Conservation (phyloP, 768 basidiomycete genomes). For the Lactarius hatsudake region DNA sequence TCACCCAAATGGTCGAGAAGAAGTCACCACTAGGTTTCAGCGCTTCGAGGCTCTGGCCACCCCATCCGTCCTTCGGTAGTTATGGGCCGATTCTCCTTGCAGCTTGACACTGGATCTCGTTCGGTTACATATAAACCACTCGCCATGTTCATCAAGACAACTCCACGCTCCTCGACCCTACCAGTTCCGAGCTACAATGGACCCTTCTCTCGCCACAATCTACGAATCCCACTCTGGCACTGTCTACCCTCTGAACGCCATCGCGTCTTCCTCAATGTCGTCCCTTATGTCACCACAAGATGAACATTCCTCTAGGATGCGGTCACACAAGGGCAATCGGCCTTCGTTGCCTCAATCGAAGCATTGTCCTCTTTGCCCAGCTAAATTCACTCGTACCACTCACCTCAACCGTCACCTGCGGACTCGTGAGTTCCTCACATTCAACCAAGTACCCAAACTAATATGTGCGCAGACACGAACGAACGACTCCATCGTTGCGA, state of each 20-base stretch:
- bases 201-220: slow-evolving; percentile 14
- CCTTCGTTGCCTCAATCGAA: slow-evolving; percentile 64
- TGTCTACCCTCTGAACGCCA: slow-evolving; percentile 17
- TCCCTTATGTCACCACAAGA: slow-evolving; percentile 19
- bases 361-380: slow-evolving; percentile 58
- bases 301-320: slow-evolving; percentile 43
- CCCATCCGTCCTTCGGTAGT: slow-evolving; percentile 14
- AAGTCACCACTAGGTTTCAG: slow-evolving; percentile 11
- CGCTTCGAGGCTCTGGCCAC: slow-evolving; percentile 4
- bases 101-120: neutral
- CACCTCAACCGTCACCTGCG: slow-evolving; percentile 65
- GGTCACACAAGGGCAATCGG: slow-evolving; percentile 53
- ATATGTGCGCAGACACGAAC: slow-evolving; percentile 49
- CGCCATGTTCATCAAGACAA: slow-evolving; percentile 4
- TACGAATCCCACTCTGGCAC: slow-evolving; percentile 14
- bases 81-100: slow-evolving; percentile 16
- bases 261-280: slow-evolving; percentile 23
- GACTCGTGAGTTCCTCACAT: slow-evolving; percentile 46
- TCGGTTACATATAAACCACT: slow-evolving; percentile 19
- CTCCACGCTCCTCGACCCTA: neutral
- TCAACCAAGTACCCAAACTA: neutral
- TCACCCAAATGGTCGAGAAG: slow-evolving; percentile 6
- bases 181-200: neutral
- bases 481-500: slow-evolving; percentile 61
- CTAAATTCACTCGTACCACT: slow-evolving; percentile 65